These are phyloP conservation scores for Plasmodium yoelii DNA, from an alignment of 169 alveolate species.

Conservation along the genomic window DNA sequence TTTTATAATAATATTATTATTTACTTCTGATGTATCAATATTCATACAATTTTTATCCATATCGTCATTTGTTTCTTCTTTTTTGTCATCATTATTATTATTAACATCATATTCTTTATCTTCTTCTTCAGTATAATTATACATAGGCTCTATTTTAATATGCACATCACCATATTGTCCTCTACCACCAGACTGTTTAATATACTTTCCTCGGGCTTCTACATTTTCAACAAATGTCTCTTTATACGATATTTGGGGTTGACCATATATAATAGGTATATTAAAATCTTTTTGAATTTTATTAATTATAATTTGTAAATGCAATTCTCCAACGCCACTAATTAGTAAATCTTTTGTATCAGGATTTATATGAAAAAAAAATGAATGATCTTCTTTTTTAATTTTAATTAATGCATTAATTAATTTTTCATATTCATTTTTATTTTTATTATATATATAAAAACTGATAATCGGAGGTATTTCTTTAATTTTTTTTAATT, in stretches of 20 bases:
- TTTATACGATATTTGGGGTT: slow-evolving; percentile 94
- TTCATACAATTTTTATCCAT: slow-evolving; percentile 52
- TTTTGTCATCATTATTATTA: not conserved
- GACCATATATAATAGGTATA: slow-evolving; percentile 89
- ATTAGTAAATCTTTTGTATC: slow-evolving; percentile 91
- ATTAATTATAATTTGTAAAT: slow-evolving; percentile 94
- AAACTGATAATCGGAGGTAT: slow-evolving; percentile 89
- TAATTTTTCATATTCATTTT: slow-evolving; percentile 86
- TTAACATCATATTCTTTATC: slow-evolving; percentile 23
- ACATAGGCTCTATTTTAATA: slow-evolving; percentile 87
- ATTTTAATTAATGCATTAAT: slow-evolving; percentile 84
- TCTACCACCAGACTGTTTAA: slow-evolving; percentile 92
- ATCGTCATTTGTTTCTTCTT: not conserved
- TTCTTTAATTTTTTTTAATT: slow-evolving; percentile 87
- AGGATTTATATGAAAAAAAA: slow-evolving; percentile 81
- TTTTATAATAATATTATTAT: slow-evolving; percentile 79
- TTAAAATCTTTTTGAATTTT: slow-evolving; percentile 93
- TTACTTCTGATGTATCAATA: slow-evolving; percentile 73
- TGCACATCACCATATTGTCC: slow-evolving; percentile 92
- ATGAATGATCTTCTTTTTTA: slow-evolving; percentile 88
- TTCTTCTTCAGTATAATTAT: slow-evolving; percentile 84
- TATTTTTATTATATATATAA: slow-evolving; percentile 81
- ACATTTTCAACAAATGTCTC: slow-evolving; percentile 86
- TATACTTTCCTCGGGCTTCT: slow-evolving; percentile 86
- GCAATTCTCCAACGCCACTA: slow-evolving; percentile 96